Base-by-base conservation (phyloP, 257 asterid species). In the Thymus mandschuricus region DNA sequence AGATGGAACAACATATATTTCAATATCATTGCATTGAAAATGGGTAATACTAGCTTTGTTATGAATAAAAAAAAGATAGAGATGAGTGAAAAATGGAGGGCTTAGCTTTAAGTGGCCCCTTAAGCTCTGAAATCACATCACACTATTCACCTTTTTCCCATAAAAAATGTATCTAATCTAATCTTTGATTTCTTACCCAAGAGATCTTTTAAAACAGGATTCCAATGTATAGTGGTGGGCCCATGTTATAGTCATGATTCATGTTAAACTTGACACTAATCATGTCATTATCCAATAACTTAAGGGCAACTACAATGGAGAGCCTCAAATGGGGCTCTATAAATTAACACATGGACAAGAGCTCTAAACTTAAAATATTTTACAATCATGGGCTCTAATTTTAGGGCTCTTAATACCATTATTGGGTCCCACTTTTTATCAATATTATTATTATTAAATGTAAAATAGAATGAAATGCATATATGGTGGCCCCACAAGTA, bases 161-260 rank as follows among this genome's bases (percentile, higher is more conserved):
- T 63, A 61, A 58, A 33, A 35, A 69, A 40, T 43, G 60, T 34
- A 21, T 21, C 21, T 21, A 21, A 58, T 29, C 30, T 64, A 69
- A 78, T 74, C 79, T 74, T 73, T 63, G 76, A 79, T 79, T 58
- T 74, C 80, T 79, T 70, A 79, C 80, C 77, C 74, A 79, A 79
- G 59, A 74, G 61, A 79, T 79, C 80, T 70, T 58, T 45, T 52
- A 49, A 13, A 68, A 78, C 74, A 69, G 73, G 66, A 64, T 59
- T 43, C 49, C 52, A 21, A 65, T 30, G 4, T 45, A 60, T 46
- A 73, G 6, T 74, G 76, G 79, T 70, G 77, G 83, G 77, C 1
- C 83, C 80, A 40, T 43, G 68, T 74, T 41, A 69, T 15, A 34
- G 71, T 76, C 80, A 79, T 81, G 76, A 72, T 78, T 77, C 78